Percentiles rank a stretch among this genome's conserved stretches.
Conservation (phyloP, 495 filamentous ascomycete genomes). For the Daldinia vernicosa region DNA sequence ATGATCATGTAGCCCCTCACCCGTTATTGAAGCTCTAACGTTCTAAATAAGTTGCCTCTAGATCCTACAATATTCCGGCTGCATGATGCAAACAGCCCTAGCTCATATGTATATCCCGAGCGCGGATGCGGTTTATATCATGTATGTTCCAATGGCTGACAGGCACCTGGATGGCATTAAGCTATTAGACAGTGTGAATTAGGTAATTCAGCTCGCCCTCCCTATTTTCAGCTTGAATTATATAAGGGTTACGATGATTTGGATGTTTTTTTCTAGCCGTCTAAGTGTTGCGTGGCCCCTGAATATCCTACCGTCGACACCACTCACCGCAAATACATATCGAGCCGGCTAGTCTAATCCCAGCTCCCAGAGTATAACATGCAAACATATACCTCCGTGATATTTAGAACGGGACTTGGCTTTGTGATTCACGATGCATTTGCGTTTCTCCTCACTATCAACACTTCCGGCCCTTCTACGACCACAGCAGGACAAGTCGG, state of each 20-base stretch:
- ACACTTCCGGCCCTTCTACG: constrained; percentile 11
- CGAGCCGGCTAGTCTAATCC: neutral
- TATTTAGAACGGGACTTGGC: constrained; percentile 7
- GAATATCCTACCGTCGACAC: constrained; percentile 4
- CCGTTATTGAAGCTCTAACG: neutral
- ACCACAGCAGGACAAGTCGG: constrained; percentile 15
- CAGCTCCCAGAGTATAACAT: neutral
- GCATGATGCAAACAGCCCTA: neutral
- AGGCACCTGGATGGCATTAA: constrained; percentile 1
- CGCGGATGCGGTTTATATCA: neutral
- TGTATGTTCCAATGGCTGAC: constrained; percentile 13
- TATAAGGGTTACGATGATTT: neutral
- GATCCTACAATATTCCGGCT: neutral
- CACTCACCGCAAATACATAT: neutral
- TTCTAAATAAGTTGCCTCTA: neutral
- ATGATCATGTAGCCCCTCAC: constrained; percentile 14
- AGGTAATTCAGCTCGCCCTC: neutral
- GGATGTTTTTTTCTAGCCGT: neutral
- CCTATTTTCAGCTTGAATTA: neutral
- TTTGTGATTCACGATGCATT: constrained; percentile 23
- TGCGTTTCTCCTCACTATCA: constrained; percentile 9
- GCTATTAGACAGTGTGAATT: constrained; percentile 4
- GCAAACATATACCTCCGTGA: constrained; percentile 10
- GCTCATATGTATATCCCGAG: neutral
- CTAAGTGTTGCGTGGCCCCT: neutral